phyloP scores from a whole-genome alignment of 139 green algal genomes.

The Tetratostichococcus sp. region DNA sequence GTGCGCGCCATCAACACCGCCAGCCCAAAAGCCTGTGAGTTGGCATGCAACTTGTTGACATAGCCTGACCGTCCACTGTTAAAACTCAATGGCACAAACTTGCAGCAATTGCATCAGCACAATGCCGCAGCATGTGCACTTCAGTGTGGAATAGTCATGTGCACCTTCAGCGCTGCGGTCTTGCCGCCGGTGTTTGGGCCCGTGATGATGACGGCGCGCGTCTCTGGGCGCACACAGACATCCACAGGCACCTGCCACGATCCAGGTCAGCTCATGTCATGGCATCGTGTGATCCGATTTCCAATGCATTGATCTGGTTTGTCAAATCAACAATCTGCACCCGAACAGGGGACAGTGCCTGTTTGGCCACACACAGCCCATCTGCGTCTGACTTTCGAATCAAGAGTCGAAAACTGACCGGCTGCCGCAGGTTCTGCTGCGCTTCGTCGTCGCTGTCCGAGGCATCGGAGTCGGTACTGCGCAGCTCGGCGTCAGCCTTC shows the following conservation, averaged over 20 bases:
- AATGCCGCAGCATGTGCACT: too few species aligned
- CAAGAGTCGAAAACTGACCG: not conserved
- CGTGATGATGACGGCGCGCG: slow-evolving; percentile 50
- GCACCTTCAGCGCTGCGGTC: slow-evolving; percentile 83
- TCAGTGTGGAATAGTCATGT: too few species aligned
- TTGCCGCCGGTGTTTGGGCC: slow-evolving; percentile 95
- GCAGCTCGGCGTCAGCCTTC: not conserved
- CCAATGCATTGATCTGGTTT: too few species aligned
- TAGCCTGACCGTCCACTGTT: too few species aligned
- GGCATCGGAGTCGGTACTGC: too few species aligned
- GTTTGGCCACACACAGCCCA: not conserved
- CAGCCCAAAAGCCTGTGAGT: slow-evolving; percentile 69
- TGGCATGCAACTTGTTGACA: too few species aligned
- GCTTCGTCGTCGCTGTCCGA: not conserved
- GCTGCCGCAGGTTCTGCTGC: not conserved
- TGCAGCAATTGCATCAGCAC: not conserved
- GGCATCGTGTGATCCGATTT: too few species aligned
- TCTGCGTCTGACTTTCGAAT: not conserved
- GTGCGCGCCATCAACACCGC: slow-evolving; percentile 67
- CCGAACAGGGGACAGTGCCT: too few species aligned
- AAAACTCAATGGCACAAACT: too few species aligned
- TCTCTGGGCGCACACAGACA: slow-evolving; percentile 42
- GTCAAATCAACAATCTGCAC: too few species aligned
- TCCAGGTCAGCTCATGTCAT: too few species aligned
- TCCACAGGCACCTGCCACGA: slow-evolving; percentile 56